Conservation (phyloP, 75 land plant genomes). For the Pinus tabuliformis region DNA sequence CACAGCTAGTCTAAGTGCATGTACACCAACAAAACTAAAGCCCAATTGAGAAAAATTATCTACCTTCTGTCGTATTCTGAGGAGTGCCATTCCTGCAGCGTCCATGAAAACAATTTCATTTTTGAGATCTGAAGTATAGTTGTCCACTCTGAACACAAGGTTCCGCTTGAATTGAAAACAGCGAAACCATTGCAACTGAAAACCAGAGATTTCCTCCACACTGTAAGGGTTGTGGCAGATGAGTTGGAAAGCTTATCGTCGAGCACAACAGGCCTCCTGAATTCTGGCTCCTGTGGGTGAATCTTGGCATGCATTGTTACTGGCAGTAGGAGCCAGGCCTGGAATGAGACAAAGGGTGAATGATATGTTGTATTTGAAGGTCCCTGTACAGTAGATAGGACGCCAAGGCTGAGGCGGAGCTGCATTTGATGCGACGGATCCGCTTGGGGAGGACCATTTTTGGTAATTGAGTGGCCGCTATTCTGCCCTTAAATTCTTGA, state of each 20-base stretch:
- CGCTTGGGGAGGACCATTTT: too few relatives aligned
- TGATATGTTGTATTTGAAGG: too few relatives aligned
- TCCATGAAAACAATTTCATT: slow-evolving; percentile 52
- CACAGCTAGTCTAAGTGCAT: too few relatives aligned
- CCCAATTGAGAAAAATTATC: too few relatives aligned
- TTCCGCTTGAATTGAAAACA: slow-evolving; percentile 26
- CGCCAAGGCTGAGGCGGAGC: too few relatives aligned
- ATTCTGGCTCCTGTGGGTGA: slow-evolving; percentile 92
- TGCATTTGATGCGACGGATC: too few relatives aligned
- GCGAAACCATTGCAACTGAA: too few relatives aligned
- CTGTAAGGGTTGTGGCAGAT: too few relatives aligned
- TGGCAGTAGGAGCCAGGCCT: slow-evolving; percentile 32
- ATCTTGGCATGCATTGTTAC: slow-evolving; percentile 55
- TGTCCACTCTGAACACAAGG: slow-evolving; percentile 54
- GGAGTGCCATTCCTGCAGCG: slow-evolving; percentile 36
- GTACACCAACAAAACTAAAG: too few relatives aligned
- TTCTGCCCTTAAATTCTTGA: too few relatives aligned
- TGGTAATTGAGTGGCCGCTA: too few relatives aligned
- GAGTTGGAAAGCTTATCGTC: not conserved
- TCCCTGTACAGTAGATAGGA: too few relatives aligned
- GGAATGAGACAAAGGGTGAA: not conserved
- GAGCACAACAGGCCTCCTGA: slow-evolving; percentile 98
- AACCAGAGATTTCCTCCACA: not conserved
- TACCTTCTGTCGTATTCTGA: slow-evolving; percentile 56
- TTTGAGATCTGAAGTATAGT: slow-evolving; percentile 23